Conservation (phyloP, 2,329 filamentous ascomycete species). For the Nannizzia gypsea region DNA sequence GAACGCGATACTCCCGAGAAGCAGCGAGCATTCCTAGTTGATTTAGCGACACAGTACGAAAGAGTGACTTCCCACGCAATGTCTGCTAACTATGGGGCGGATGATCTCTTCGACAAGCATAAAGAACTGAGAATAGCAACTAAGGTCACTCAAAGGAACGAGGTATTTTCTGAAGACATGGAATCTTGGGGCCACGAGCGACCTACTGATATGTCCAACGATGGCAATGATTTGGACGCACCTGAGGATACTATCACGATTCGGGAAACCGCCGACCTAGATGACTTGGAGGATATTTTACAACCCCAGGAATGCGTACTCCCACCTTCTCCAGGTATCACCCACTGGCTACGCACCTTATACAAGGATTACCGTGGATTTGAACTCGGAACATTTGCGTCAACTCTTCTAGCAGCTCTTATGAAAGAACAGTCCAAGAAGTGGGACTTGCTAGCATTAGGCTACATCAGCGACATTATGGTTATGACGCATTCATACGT, state of each 20-base stretch:
- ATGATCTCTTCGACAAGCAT: constrained; percentile 25
- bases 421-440: constrained; percentile 46
- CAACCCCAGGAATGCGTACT: constrained; percentile 2
- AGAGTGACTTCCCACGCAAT: not conserved
- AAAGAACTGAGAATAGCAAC: constrained; percentile 25
- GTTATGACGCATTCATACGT: constrained; percentile 45
- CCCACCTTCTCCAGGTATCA: constrained; percentile 25
- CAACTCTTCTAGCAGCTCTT: constrained; percentile 20
- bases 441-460: constrained; percentile 40
- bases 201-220: too few relatives aligned
- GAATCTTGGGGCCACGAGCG: constrained; percentile 15
- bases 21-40: constrained; percentile 27
- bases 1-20: constrained; percentile 25
- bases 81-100: constrained; percentile 24
- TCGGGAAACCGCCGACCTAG: not conserved
- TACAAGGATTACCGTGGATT: constrained; percentile 41
- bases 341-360: constrained; percentile 34
- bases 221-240: constrained; percentile 7
- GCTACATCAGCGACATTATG: constrained; percentile 43
- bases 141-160: constrained; percentile 21
- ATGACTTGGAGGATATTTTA: constrained; percentile 16
- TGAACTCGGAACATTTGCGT: constrained; percentile 42
- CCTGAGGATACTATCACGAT: not conserved
- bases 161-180: constrained; percentile 18
- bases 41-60: constrained; percentile 19